phyloP scores from a whole-genome alignment of 176 grass and related monocot genomes.

The Oryza coarctata region DNA sequence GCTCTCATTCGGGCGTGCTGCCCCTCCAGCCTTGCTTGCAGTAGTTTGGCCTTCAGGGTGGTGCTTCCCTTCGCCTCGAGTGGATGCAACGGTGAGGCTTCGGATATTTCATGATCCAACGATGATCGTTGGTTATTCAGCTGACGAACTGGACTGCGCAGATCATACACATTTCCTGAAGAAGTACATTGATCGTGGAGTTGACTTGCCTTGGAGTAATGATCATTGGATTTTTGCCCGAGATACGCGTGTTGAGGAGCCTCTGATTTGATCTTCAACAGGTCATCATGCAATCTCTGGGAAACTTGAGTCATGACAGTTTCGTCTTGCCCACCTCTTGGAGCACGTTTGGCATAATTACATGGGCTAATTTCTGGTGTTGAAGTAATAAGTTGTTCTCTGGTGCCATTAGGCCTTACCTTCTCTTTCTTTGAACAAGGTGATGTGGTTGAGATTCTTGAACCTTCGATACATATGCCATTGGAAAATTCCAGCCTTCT shows the following conservation, averaged over 20 bases:
- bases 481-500: slow-evolving; percentile 56
- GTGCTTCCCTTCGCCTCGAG: slow-evolving; percentile 48
- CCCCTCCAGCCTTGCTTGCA: slow-evolving; percentile 92
- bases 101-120: slow-evolving; percentile 35
- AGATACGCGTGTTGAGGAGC: slow-evolving; percentile 42
- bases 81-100: slow-evolving; percentile 43
- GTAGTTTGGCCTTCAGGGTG: slow-evolving; percentile 79
- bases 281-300: slow-evolving; percentile 37
- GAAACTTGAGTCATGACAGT: slow-evolving; percentile 47
- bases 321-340: slow-evolving; percentile 39
- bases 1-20: slow-evolving; percentile 66
- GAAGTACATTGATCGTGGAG: slow-evolving; percentile 26
- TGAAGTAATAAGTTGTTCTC: slow-evolving; percentile 31
- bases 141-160: slow-evolving; percentile 22
- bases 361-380: slow-evolving; percentile 26
- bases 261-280: slow-evolving; percentile 53
- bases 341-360: slow-evolving; percentile 7
- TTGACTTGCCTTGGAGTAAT: slow-evolving; percentile 17
- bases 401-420: slow-evolving; percentile 26
- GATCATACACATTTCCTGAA: slow-evolving; percentile 25
- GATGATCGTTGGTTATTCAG: slow-evolving; percentile 25
- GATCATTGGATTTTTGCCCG: slow-evolving; percentile 26
- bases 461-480: slow-evolving; percentile 29
- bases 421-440: slow-evolving; percentile 27
- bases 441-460: slow-evolving; percentile 29